These are phyloP conservation scores for Thamnidium elegans DNA, from an alignment of 192 early-diverging fungal genomes.

Conservation along the genomic window DNA sequence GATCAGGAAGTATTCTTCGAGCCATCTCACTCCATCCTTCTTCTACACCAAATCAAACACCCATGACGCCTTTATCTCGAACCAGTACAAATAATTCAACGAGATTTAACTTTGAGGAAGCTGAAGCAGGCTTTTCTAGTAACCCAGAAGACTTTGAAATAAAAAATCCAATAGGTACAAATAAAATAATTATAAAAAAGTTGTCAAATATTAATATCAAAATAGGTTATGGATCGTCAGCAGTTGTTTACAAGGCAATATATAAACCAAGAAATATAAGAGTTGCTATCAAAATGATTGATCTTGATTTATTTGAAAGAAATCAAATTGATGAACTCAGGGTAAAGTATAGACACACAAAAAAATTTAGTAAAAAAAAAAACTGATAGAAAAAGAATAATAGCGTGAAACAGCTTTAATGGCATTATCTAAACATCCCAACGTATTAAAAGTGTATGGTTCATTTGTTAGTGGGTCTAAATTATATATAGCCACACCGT, in stretches of 20 bases:
- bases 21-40: constrained; percentile 11
- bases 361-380: background rate
- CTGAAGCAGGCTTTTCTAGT: background rate
- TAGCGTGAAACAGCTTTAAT: constrained; percentile 84
- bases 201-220: background rate
- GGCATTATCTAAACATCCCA: constrained; percentile 80
- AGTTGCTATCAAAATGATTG: constrained; percentile 85
- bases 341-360: constrained; percentile 35
- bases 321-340: constrained; percentile 90
- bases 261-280: constrained; percentile 67
- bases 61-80: background rate
- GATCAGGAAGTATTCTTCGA: constrained; percentile 6
- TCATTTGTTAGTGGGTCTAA: constrained; percentile 81
- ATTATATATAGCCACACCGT: constrained; percentile 82
- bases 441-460: constrained; percentile 77
- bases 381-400: no score
- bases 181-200: background rate
- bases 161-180: constrained; percentile 29
- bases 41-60: background rate
- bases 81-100: constrained; percentile 1
- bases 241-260: constrained; percentile 74
- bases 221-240: constrained; percentile 83
- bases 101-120: background rate
- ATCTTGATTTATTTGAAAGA: constrained; percentile 86
- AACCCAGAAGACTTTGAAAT: constrained; percentile 36